Conservation (phyloP, 768 basidiomycete genomes). For the Suillus hirtellus region DNA sequence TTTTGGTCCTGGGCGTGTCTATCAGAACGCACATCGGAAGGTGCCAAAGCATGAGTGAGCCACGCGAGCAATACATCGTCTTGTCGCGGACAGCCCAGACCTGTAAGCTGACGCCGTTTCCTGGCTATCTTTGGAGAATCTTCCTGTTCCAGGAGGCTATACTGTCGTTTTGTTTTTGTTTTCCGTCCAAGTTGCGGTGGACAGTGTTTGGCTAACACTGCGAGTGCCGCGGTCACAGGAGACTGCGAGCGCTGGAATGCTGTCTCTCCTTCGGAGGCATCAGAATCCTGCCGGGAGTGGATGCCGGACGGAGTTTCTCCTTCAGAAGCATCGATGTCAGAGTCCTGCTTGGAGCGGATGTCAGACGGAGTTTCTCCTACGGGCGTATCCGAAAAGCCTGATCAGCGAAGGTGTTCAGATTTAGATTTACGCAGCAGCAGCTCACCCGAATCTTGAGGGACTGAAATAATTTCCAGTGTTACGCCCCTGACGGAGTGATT, state of each 20-base stretch:
- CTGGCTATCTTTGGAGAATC: background rate
- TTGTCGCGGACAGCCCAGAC: constrained; percentile 2
- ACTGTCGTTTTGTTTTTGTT: constrained; percentile 4
- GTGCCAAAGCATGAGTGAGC: constrained; percentile 4
- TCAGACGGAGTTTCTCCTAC: background rate
- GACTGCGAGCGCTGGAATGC: background rate
- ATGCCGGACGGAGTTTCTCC: no score
- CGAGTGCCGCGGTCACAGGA: background rate
- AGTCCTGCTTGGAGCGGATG: no score
- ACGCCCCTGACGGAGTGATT: background rate
- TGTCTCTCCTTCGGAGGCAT: background rate
- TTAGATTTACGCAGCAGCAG: background rate
- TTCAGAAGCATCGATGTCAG: no score
- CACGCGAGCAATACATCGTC: constrained; percentile 1
- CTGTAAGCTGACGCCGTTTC: background rate
- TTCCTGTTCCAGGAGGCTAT: background rate
- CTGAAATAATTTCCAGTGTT: no score
- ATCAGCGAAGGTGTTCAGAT: background rate
- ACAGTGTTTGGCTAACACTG: background rate
- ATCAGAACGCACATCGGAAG: background rate
- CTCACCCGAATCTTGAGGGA: background rate
- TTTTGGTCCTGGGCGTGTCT: background rate
- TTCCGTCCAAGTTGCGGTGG: background rate
- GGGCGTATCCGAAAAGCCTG: background rate
- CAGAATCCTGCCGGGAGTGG: background rate